Conservation (phyloP, 148 eudicot species). For the Vaccinium macrocarpon region DNA sequence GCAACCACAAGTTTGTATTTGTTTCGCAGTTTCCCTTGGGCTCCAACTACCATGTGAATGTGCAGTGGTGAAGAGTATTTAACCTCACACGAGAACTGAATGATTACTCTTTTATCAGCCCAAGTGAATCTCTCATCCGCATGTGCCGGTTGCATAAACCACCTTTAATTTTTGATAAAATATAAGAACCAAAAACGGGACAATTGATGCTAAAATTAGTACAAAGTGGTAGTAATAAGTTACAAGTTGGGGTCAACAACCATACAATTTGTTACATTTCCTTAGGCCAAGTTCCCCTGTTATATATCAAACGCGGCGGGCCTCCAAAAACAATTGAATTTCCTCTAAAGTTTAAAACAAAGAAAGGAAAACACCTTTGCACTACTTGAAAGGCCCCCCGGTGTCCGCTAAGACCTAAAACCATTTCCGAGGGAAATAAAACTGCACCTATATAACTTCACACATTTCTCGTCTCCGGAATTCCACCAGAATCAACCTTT, state of each 20-base stretch:
- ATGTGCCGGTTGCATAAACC: neutral
- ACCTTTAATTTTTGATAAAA: neutral
- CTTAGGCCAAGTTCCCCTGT: neutral
- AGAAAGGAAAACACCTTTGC: neutral
- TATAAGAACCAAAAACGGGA: neutral
- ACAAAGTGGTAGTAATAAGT: neutral
- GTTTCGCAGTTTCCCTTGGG: no score
- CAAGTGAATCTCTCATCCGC: neutral
- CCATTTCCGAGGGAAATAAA: neutral
- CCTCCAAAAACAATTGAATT: slow-evolving; percentile 9
- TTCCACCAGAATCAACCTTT: neutral
- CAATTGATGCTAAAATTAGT: slow-evolving; percentile 1
- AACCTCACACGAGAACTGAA: no score
- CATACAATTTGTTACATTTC: slow-evolving; percentile 4
- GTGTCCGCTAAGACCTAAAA: neutral
- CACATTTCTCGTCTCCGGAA: neutral
- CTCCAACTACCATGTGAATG: no score
- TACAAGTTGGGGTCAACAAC: neutral
- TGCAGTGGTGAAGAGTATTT: no score
- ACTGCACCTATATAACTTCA: neutral
- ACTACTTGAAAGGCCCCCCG: neutral
- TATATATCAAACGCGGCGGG: neutral
- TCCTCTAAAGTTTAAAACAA: neutral
- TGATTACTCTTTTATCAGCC: no score
- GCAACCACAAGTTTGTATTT: no score